Evolutionary conservation across 768 basidiomycete species (phyloP), one percentile per base, ranked within the genome.

Genomic region (Suillus tomentosus): DNA sequence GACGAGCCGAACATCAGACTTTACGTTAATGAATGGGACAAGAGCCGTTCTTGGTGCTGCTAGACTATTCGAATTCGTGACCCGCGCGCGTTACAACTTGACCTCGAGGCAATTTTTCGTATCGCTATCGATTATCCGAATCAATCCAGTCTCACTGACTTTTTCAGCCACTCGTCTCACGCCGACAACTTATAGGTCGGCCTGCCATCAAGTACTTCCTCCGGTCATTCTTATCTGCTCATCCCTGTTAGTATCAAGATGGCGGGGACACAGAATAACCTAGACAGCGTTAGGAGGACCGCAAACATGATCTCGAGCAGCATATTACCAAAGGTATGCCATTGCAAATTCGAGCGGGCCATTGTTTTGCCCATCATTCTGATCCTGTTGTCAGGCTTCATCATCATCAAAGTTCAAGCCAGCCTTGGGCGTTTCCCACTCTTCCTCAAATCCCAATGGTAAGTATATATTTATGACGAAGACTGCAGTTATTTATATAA

Each of bases 321-420:
- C 42, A 27, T 58, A 42, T 42, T 58, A 40, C 57, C 57, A 27
- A 58, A 58, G 24, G 57, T 58, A 27, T 42, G 39, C 3, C 39
- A 36, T 53, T 54, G 19, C 31, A 54, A 34, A 43, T 27, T 58
- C 27, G 24, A 31, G 5, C 3, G 11, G 10, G 27, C 27, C 40
- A 27, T 42, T 40, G 6, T 24, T 37, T 37, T 27, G 17, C 5
- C 15, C 39, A 22, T 54, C 57, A 15, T 27, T 19, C 22, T 42
- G 24, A 27, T 42, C 19, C 17, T 24, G 10, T 31, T 10, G 6
- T 31, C 40, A 58, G 57, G 6, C 57, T 13, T 45, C 71, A 63
- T 58, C 70, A 9, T 79, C 70, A 9, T 79, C 79, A 51, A 83
- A 81, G 72, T 84, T 84, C 67, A 84, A 82, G 68, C 83, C 83